Evolutionary conservation across 345 rosid genomes (phyloP).

Genomic region (Diplotaxis tenuifolia): DNA sequence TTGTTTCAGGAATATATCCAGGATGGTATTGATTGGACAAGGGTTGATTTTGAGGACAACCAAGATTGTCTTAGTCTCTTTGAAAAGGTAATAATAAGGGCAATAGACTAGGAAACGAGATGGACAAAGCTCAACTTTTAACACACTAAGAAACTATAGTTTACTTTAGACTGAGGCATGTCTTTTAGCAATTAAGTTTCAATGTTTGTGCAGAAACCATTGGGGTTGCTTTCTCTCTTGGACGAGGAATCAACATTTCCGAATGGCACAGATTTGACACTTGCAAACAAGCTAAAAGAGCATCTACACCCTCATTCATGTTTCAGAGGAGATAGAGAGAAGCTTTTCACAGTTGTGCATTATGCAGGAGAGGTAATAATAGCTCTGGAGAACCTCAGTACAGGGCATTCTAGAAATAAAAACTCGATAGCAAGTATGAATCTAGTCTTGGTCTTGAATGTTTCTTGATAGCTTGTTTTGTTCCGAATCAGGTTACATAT

Average conservation of each 20-base stretch:
- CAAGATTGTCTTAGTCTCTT: conserved; percentile 97
- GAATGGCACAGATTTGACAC: conserved; percentile 89
- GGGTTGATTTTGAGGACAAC: conserved; percentile 97
- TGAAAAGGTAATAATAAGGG: conserved; percentile 67
- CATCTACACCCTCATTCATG: conserved; percentile 71
- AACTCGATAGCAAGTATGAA: background rate
- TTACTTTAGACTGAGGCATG: conserved; percentile 2
- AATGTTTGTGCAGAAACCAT: conserved; percentile 70
- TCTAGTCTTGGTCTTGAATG: conserved; percentile 17
- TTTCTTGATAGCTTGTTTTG: conserved; percentile 33
- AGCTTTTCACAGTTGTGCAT: conserved; percentile 78
- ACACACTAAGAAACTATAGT: background rate
- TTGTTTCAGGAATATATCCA: conserved; percentile 82
- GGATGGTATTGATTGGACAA: conserved; percentile 99
- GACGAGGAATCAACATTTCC: conserved; percentile 98
- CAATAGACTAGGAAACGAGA: conserved; percentile 7
- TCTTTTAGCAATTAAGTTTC: conserved; percentile 9
- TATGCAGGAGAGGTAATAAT: conserved; percentile 92
- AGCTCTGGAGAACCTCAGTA: too few relatives aligned
- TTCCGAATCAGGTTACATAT: conserved; percentile 69
- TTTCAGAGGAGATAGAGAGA: conserved; percentile 80
- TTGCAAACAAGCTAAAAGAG: conserved; percentile 92
- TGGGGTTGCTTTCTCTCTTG: conserved; percentile 84
- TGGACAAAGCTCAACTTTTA: background rate
- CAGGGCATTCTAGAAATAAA: background rate